Base-by-base conservation (phyloP, 768 basidiomycete genomes). In the Collybiopsis luxurians region DNA sequence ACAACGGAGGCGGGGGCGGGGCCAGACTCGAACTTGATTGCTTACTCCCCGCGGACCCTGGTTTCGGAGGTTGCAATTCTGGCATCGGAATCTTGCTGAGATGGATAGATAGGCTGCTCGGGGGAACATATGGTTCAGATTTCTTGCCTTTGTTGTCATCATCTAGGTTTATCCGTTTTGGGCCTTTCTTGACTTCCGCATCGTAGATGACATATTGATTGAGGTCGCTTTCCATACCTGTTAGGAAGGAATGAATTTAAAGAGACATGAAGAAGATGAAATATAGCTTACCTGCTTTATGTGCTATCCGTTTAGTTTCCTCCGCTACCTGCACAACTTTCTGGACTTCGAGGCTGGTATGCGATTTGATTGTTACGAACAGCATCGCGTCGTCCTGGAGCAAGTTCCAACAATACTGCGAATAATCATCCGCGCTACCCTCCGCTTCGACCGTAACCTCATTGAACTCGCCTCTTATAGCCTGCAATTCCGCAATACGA, bases 61-160 rank as follows among this genome's bases (percentile, higher is more conserved):
- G 64, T 58, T 77, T 80, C 2, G 34, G 23, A 2, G 89, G 88
- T 63, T 81, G 80, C 15, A 94, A 79, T 66, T 94, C 91, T 0
- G 90, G 91, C 83, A 94, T 92, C 13, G 86, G 76, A 47, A 94
- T 91, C 76, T 93, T 93, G 76, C 90, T 90, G 17, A 94, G 70
- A 67, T 93, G 90, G 1, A 93, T 78, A 0, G 78, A 79, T 0
- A 94, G 75, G 59, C 79, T 84, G 31, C 75, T 78, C 0, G 90
- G 91, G 1, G 91, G 90, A 2, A 74, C 70, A 65, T 93, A 92
- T 56, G 72, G 69, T 43, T 66, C 66, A 7, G 53, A 26, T 42
- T 55, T 45, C 56, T 76, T 75, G 58, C 74, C 73, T n/a, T 66
- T 72, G 38, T 76, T 74, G 34, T 58, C 60, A 66, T 85, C 86